phyloP scores from a whole-genome alignment of 78 protist genomes.

The slime mould (Dictyostelium discoideum) region dicty_2.7 NC_007088.5:80001-80500 shows the following conservation, averaged over 20 bases:
- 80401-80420: neutral
- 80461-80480: neutral
- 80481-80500: neutral
- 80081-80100: slow-evolving; percentile 55
- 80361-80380: slow-evolving; percentile 34
- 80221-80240: neutral
- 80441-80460: slow-evolving; percentile 56
- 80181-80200: neutral
- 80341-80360: slow-evolving; percentile 23
- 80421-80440: slow-evolving; percentile 33
- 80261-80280: slow-evolving; percentile 7
- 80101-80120: slow-evolving; percentile 3
- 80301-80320: slow-evolving; percentile 32
- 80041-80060: slow-evolving; percentile 18
- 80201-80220: neutral
- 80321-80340: neutral
- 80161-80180: neutral
- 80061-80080: slow-evolving; percentile 39
- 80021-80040: slow-evolving; percentile 66
- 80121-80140: neutral
- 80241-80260: neutral
- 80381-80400: slow-evolving; percentile 4
- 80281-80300: neutral
- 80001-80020: slow-evolving; percentile 25
- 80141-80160: neutral